phyloP scores from a whole-genome alignment of 1,284 basidiomycete genomes.

The Abortiporus biennis region DNA sequence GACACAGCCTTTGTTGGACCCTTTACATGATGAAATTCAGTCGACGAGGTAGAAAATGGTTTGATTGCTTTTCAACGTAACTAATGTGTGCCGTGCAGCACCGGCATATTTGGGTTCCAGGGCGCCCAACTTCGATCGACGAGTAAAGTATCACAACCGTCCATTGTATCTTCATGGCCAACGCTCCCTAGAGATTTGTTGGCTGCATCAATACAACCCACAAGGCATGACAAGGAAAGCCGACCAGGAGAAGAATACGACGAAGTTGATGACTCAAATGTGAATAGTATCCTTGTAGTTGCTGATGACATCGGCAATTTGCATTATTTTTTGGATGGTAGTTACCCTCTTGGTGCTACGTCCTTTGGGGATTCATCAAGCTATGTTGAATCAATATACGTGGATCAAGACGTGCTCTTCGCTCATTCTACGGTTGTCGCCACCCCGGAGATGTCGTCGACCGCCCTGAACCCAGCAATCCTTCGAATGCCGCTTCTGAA shows the following conservation, averaged over 20 bases:
- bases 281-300: slow-evolving; percentile 56
- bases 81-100: slow-evolving; percentile 34
- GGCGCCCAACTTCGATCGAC: slow-evolving; percentile 46
- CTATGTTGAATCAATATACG: slow-evolving; percentile 37
- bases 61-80: neutral
- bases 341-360: slow-evolving; percentile 69
- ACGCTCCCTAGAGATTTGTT: slow-evolving; percentile 48
- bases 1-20: slow-evolving; percentile 64
- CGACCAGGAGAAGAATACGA: slow-evolving; percentile 35
- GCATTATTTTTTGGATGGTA: slow-evolving; percentile 72
- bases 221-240: slow-evolving; percentile 27
- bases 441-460: slow-evolving; percentile 9
- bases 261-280: slow-evolving; percentile 48
- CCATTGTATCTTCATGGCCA: slow-evolving; percentile 62
- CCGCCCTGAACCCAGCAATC: slow-evolving; percentile 36
- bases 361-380: slow-evolving; percentile 30
- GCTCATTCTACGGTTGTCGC: neutral
- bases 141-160: slow-evolving; percentile 40
- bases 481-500: slow-evolving; percentile 55
- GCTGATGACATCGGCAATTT: slow-evolving; percentile 52
- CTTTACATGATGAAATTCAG: slow-evolving; percentile 55
- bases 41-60: slow-evolving; percentile 50
- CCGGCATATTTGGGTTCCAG: slow-evolving; percentile 74
- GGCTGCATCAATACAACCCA: slow-evolving; percentile 49
- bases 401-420: neutral